Evolutionary conservation across 805 yeast genomes (phyloP).

Genomic region (Yarrowia divulgata): DNA sequence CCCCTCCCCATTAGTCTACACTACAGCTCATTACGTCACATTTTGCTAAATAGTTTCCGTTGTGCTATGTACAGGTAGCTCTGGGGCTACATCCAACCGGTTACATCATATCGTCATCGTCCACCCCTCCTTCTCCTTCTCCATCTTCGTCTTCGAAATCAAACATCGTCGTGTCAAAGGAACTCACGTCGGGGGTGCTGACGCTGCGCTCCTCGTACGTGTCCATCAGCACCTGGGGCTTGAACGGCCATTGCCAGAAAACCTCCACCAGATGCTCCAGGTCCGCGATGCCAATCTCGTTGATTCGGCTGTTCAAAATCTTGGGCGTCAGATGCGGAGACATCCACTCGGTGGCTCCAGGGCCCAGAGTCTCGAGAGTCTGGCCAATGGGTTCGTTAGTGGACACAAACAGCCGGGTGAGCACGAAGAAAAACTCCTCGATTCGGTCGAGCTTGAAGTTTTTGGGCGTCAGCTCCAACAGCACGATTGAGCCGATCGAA

Average conservation of each 20-base stretch:
- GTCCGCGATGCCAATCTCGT: background rate
- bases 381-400: background rate
- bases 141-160: background rate
- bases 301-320: background rate
- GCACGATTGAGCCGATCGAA: background rate
- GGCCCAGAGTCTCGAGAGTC: slow-evolving; percentile 10
- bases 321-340: background rate
- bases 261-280: background rate
- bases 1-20: too few species aligned
- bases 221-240: slow-evolving; percentile 16
- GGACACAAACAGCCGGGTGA: slow-evolving; percentile 1
- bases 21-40: too few species aligned
- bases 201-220: slow-evolving; percentile 4
- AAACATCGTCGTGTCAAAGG: background rate
- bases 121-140: background rate
- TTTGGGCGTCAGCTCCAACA: slow-evolving; percentile 29
- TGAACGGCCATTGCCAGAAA: slow-evolving; percentile 38
- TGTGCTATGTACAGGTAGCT: background rate
- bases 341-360: slow-evolving; percentile 34
- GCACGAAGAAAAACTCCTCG: slow-evolving; percentile 13
- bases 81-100: too few species aligned
- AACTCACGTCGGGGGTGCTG: background rate
- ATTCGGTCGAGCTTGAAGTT: background rate
- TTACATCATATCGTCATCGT: background rate
- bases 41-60: too few species aligned